A percentile compares a stretch with the other conserved stretches of the same genome.
Evolutionary conservation across 2,329 filamentous ascomycete species (phyloP).

Genomic region (Aspergillus transmontanensis): DNA sequence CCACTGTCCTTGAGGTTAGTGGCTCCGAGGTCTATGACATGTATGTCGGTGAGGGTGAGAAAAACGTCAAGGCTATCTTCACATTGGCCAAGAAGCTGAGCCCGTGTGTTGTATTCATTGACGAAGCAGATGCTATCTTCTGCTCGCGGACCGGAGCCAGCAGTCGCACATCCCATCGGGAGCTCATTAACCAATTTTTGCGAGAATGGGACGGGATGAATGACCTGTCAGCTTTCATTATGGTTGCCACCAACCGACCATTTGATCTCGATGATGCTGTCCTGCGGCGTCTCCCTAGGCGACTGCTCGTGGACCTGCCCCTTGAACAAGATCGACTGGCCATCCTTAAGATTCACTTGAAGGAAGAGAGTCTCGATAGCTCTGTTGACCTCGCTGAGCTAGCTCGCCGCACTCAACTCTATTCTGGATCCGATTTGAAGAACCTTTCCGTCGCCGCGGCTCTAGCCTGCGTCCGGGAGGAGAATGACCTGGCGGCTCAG

Average conservation of each 20-base stretch:
- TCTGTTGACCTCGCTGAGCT: slow-evolving; percentile 47
- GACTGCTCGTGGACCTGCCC: slow-evolving; percentile 54
- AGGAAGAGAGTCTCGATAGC: slow-evolving; percentile 47
- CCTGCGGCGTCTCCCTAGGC: slow-evolving; percentile 52
- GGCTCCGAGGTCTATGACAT: slow-evolving; percentile 94
- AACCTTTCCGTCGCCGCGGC: slow-evolving; percentile 55
- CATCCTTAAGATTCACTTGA: slow-evolving; percentile 54
- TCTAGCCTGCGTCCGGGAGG: slow-evolving; percentile 50
- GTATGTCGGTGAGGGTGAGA: slow-evolving; percentile 94
- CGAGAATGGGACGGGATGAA: slow-evolving; percentile 96
- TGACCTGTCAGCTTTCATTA: slow-evolving; percentile 83
- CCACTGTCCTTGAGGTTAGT: slow-evolving; percentile 77
- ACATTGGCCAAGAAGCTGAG: slow-evolving; percentile 86
- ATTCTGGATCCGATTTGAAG: slow-evolving; percentile 57
- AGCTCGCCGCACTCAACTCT: slow-evolving; percentile 49
- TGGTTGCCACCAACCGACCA: slow-evolving; percentile 95
- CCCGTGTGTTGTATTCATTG: slow-evolving; percentile 93
- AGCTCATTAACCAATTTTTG: slow-evolving; percentile 95
- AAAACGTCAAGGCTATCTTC: slow-evolving; percentile 92
- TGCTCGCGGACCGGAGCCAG: slow-evolving; percentile 68
- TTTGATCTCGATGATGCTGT: slow-evolving; percentile 79
- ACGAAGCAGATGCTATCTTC: slow-evolving; percentile 93
- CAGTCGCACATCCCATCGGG: slow-evolving; percentile 73
- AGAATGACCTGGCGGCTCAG: slow-evolving; percentile 43
- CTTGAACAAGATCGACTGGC: slow-evolving; percentile 46